These are phyloP conservation scores for Tripterygium wilfordii DNA, from an alignment of 177 flowering plant genomes.

Conservation along the genomic window DNA sequence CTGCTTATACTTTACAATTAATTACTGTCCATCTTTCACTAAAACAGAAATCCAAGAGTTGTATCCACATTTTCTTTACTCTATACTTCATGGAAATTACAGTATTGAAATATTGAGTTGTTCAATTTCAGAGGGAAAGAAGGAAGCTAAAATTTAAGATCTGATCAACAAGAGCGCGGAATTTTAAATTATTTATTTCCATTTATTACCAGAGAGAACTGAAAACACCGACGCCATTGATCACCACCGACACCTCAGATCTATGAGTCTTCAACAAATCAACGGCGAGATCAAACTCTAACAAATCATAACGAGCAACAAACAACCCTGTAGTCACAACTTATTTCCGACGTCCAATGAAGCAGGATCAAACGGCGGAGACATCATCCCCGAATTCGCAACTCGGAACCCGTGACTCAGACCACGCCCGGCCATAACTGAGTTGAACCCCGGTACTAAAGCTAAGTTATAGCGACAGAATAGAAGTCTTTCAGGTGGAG, in stretches of 20 bases:
- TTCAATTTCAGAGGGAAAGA: too few relatives aligned
- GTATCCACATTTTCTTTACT: too few relatives aligned
- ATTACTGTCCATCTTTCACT: too few relatives aligned
- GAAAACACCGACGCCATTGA: constrained; percentile 33
- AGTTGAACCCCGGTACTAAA: constrained; percentile 1
- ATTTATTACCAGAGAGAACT: constrained; percentile 8
- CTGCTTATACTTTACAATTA: too few relatives aligned
- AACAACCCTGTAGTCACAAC: constrained; percentile 8
- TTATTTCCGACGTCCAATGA: not conserved
- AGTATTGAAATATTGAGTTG: constrained; percentile 1
- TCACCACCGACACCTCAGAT: constrained; percentile 23
- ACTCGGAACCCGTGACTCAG: constrained; percentile 5
- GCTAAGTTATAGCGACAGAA: not conserved
- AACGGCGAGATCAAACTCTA: constrained; percentile 12
- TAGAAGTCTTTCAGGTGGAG: constrained; percentile 9
- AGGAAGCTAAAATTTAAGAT: too few relatives aligned
- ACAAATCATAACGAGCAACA: constrained; percentile 5
- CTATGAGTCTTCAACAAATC: constrained; percentile 20
- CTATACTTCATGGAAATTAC: too few relatives aligned
- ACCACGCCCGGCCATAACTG: constrained; percentile 22
- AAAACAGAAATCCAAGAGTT: too few relatives aligned
- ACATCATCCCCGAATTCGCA: constrained; percentile 6
- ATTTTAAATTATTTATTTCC: constrained; percentile 6
- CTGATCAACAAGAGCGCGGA: not conserved
- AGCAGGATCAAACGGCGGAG: constrained; percentile 13